A percentile compares a stretch with the other conserved stretches of the same genome.
Conservation (phyloP, 2,329 filamentous ascomycete species). For the Diaporthe velutina region DNA sequence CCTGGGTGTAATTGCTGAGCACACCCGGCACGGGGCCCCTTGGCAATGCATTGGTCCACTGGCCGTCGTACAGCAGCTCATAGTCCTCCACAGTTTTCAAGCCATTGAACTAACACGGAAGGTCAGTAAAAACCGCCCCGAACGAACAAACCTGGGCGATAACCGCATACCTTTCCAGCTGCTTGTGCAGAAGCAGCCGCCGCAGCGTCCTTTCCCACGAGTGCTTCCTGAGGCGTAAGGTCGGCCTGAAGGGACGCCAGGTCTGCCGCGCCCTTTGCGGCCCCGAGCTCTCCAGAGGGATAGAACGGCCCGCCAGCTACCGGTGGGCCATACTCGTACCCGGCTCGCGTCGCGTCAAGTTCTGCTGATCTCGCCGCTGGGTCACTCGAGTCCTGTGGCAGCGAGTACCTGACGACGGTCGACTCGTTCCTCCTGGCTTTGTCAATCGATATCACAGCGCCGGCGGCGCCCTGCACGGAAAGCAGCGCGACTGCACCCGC, state of each 20-base stretch:
- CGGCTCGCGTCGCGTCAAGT: conserved; percentile 24
- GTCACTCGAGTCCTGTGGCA: conserved; percentile 12
- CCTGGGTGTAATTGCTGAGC: conserved; percentile 59
- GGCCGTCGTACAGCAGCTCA: conserved; percentile 54
- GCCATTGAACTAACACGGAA: conserved; percentile 43
- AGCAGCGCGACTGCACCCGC: conserved; percentile 10
- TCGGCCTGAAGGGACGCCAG: conserved; percentile 33
- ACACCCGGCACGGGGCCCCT: conserved; percentile 52
- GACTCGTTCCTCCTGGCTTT: conserved; percentile 22
- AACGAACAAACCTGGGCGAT: not conserved
- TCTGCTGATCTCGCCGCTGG: conserved; percentile 1
- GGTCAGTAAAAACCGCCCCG: not conserved
- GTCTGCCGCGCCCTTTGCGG: conserved; percentile 36
- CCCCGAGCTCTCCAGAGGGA: conserved; percentile 37
- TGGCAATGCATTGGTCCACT: conserved; percentile 55
- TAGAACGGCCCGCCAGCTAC: conserved; percentile 40
- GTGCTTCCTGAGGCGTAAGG: conserved; percentile 8
- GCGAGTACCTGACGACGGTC: conserved; percentile 11
- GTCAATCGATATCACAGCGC: conserved; percentile 7
- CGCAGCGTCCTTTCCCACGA: conserved; percentile 15
- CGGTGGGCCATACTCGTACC: conserved; percentile 34
- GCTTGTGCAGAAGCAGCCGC: not conserved
- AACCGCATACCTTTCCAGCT: conserved; percentile 30
- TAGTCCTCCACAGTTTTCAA: conserved; percentile 54
- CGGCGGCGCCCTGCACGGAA: conserved; percentile 10